Base-by-base conservation (phyloP, 1,284 basidiomycete species). In the Neolentinus lepideus region DNA sequence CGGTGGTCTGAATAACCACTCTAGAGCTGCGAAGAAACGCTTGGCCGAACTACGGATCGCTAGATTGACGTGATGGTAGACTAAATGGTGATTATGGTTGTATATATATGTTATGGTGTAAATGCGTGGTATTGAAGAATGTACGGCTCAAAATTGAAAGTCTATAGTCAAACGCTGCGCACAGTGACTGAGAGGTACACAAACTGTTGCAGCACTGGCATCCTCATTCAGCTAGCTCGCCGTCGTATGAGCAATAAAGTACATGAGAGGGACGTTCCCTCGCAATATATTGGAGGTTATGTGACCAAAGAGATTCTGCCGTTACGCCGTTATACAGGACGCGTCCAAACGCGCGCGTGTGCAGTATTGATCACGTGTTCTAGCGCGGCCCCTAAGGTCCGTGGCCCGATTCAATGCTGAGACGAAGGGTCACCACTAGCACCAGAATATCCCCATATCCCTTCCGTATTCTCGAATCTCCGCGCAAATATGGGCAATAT, bases 1-100 rank as follows among this genome's bases (percentile, higher is more conserved):
- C 54, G 87, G 87, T 12, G 86, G 86, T 12, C 69, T 89, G 63
- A 91, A 91, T 65, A 82, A 81, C 56, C 88, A 91, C 63, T 83
- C 84, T 21, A 74, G 77, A 24, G 78, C 81, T 1, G 86, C 86
- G 14, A 78, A 73, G 60, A 74, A 73, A 59, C 71, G 75, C 53
- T 78, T 88, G 79, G 66, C 68, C 55, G 74, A 76, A 59, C 63
- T 81, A 24, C 65, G 75, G 50, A 66, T 84, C 1, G 83, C 83
- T 14, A 72, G 64, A 54, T 60, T 79, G 38, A 31, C 21, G 45
- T 19, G 11, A 11, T 47, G 45, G 24, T 47, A 47, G n/a, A 25
- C 8, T 25, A 47, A 19, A 25, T n/a, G n/a, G n/a, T n/a, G n/a
- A n/a, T n/a, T n/a, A n/a, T n/a, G n/a, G n/a, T n/a, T n/a, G n/a